Conservation (phyloP, 306 rosid species). For the Mucuna pruriens region DNA sequence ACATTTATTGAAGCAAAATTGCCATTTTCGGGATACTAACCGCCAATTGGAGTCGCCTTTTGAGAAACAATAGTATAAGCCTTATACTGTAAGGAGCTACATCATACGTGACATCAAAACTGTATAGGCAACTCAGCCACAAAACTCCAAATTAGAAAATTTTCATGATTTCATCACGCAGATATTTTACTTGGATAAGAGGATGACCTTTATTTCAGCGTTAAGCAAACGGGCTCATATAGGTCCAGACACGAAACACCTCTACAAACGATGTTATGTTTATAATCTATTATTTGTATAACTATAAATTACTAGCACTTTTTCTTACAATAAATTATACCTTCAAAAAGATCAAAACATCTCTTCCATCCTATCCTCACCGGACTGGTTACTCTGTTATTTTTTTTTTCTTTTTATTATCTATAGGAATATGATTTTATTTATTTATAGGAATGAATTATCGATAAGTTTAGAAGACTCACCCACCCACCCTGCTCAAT, state of each 20-base stretch:
- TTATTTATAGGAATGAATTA: too few relatives aligned
- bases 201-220: not conserved
- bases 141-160: not conserved
- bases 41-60: not conserved
- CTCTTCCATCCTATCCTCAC: too few relatives aligned
- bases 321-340: too few relatives aligned
- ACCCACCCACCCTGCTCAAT: too few relatives aligned
- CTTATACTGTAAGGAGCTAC: not conserved
- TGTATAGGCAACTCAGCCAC: not conserved
- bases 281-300: not conserved
- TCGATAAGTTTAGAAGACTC: too few relatives aligned
- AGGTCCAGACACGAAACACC: not conserved
- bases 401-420: too few relatives aligned
- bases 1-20: conserved; percentile 2
- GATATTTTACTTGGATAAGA: not conserved
- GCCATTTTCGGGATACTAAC: not conserved
- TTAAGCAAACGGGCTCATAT: not conserved
- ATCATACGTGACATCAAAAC: not conserved
- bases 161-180: not conserved
- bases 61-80: not conserved
- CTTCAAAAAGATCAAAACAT: too few relatives aligned
- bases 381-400: too few relatives aligned
- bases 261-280: not conserved
- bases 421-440: too few relatives aligned
- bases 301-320: not conserved